Evolutionary conservation across 768 basidiomycete species (phyloP).

Genomic region (Tricholoma hemisulphureum): DNA sequence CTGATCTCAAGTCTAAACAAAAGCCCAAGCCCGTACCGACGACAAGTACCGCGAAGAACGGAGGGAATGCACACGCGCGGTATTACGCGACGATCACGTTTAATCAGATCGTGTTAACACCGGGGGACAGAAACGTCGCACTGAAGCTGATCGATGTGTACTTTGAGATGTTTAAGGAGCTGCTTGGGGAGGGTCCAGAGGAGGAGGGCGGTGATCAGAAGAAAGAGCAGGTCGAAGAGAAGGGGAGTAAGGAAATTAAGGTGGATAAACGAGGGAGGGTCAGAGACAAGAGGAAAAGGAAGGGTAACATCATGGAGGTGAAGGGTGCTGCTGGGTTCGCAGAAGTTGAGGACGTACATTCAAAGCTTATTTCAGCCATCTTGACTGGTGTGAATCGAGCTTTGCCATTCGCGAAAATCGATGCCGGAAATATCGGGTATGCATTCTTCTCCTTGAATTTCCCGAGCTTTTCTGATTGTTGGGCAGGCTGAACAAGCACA

Average conservation of each 20-base stretch:
- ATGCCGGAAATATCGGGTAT: conserved; percentile 63
- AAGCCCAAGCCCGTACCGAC: conserved; percentile 27
- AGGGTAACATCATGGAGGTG: conserved; percentile 35
- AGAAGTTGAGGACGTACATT: conserved; percentile 77
- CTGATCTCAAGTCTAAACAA: conserved; percentile 28
- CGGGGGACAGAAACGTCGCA: conserved; percentile 71
- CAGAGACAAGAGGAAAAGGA: conserved; percentile 32
- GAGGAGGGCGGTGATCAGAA: conserved; percentile 29
- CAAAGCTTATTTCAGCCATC: conserved; percentile 84
- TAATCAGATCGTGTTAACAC: conserved; percentile 83
- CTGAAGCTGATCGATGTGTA: conserved; percentile 82
- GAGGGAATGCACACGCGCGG: conserved; percentile 67
- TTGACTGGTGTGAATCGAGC: conserved; percentile 95
- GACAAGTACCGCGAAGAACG: conserved; percentile 36
- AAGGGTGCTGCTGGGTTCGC: conserved; percentile 65
- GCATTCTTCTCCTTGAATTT: conserved; percentile 23
- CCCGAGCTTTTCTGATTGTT: neutral
- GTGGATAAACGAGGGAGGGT: conserved; percentile 11
- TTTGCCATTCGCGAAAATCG: conserved; percentile 85
- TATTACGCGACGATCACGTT: conserved; percentile 95
- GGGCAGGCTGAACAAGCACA: conserved; percentile 74
- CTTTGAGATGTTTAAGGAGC: conserved; percentile 90
- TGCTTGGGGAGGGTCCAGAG: conserved; percentile 61
- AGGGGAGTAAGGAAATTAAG: conserved; percentile 33
- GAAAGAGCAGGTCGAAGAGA: conserved; percentile 30